Evolutionary conservation across 495 filamentous ascomycete species (phyloP), one percentile per base, ranked within the genome.

Genomic region (Pseudomonodictys pantanalensis): DNA sequence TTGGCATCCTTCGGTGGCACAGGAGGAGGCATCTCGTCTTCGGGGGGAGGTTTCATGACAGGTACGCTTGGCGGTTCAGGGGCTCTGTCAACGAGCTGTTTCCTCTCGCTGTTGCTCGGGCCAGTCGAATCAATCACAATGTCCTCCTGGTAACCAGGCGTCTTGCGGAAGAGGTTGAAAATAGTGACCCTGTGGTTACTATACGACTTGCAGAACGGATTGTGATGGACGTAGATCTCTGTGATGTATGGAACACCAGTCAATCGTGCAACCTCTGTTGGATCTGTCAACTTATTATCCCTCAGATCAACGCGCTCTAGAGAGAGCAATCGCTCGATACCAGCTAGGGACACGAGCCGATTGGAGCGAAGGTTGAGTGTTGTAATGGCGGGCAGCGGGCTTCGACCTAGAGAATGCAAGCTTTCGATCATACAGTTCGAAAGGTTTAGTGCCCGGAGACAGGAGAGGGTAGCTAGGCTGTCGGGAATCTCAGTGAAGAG

Each of bases 361-460:
- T 98, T 98, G 20, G 82, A 86, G 42, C 93, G 86, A 42, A 98
- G 82, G 68, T 97, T 97, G 62, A 98, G 79, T 20, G 90, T 90
- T 3, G 87, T 92, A 60, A 97, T 96, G 45, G 93, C 92, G 15
- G 93, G 92, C 2, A 98, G 79, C 28, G 93, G 92, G 69, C 86
- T 91, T 54, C 88, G 83, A 1, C 85, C 83, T 17, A 98, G 77
- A 3, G 92, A 96, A 64, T 95, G 91, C 55, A 98, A 76, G 29
- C 91, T 95, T 52, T 93, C 90, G 47, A 98, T 96, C 92, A 97
- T 96, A 79, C 93, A 97, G 67, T 91, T 85, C 12, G 92, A 92
- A 25, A 98, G 78, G 67, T 98, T 97, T 44, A 98, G 75, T 23
- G 93, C 91, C 44, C 90, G 83, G 22, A 98, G 79, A 20, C 88